phyloP scores from a whole-genome alignment of 345 rosid species.

The Carallia brachiata region DNA sequence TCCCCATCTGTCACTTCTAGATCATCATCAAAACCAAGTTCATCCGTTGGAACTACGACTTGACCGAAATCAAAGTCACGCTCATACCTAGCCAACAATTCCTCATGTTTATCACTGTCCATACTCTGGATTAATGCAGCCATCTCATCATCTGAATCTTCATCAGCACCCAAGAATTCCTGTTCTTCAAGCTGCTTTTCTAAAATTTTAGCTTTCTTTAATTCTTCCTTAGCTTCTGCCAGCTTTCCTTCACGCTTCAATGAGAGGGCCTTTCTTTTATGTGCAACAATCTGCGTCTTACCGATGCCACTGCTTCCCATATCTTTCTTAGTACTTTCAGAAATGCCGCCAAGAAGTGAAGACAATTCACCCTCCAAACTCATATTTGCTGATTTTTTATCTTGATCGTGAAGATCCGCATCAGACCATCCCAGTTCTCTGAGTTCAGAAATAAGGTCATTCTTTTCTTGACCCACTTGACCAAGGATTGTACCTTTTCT shows the following conservation, averaged over 20 bases:
- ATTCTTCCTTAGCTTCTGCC: slow-evolving; percentile 94
- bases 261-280: slow-evolving; percentile 72
- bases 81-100: slow-evolving; percentile 37
- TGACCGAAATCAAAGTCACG: slow-evolving; percentile 42
- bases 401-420: slow-evolving; percentile 45
- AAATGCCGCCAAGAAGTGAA: slow-evolving; percentile 62
- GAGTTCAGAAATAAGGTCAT: slow-evolving; percentile 67
- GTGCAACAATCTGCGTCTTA: slow-evolving; percentile 59
- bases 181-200: slow-evolving; percentile 90
- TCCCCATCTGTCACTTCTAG: slow-evolving; percentile 83
- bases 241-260: slow-evolving; percentile 93
- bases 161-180: slow-evolving; percentile 69
- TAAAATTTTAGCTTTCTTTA: slow-evolving; percentile 76
- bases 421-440: slow-evolving; percentile 87
- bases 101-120: slow-evolving; percentile 59
- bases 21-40: slow-evolving; percentile 49
- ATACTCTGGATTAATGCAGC: slow-evolving; percentile 59
- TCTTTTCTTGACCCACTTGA: slow-evolving; percentile 43
- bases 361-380: slow-evolving; percentile 86
- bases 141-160: slow-evolving; percentile 90
- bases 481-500: slow-evolving; percentile 38
- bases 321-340: slow-evolving; percentile 36
- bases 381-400: slow-evolving; percentile 42
- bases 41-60: slow-evolving; percentile 48
- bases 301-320: slow-evolving; percentile 37